Conservation (phyloP, 176 grass and related monocot genomes). For the Paspalum notatum region DNA sequence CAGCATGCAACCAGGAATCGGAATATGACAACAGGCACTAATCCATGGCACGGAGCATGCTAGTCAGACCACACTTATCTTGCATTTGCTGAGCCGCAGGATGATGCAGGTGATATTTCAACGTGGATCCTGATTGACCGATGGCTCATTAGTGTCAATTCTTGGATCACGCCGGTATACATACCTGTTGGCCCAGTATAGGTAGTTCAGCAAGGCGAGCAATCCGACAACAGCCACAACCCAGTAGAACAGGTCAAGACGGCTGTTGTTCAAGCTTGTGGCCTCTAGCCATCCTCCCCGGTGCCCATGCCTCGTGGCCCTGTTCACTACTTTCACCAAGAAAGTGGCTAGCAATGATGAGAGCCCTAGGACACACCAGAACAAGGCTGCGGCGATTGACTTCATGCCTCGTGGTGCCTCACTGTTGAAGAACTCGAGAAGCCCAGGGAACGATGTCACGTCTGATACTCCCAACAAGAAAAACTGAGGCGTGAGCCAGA, state of each 20-base stretch:
- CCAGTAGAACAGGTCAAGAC: slow-evolving; percentile 76
- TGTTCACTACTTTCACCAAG: slow-evolving; percentile 48
- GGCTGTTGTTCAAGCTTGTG: slow-evolving; percentile 56
- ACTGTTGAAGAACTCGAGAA: slow-evolving; percentile 77
- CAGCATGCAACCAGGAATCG: not conserved
- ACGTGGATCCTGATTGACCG: not conserved
- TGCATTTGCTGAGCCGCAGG: not conserved
- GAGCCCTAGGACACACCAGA: slow-evolving; percentile 58
- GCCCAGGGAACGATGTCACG: slow-evolving; percentile 59
- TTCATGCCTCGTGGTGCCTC: slow-evolving; percentile 60
- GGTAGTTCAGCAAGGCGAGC: slow-evolving; percentile 57
- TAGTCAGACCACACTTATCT: not conserved
- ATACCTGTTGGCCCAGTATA: slow-evolving; percentile 66
- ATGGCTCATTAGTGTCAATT: not conserved
- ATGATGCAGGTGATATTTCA: slow-evolving; percentile 1
- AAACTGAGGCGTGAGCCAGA: slow-evolving; percentile 61
- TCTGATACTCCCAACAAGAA: slow-evolving; percentile 60
- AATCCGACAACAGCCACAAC: slow-evolving; percentile 51
- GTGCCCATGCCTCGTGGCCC: slow-evolving; percentile 40
- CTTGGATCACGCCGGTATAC: slow-evolving; percentile 39
- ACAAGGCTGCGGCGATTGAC: slow-evolving; percentile 55
- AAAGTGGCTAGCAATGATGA: slow-evolving; percentile 54
- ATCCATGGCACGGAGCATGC: not conserved
- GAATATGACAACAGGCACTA: not conserved
- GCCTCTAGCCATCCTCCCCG: slow-evolving; percentile 65